Base-by-base conservation (phyloP, 2,329 filamentous ascomycete genomes). In the Bimuria novae-zelandiae region DNA sequence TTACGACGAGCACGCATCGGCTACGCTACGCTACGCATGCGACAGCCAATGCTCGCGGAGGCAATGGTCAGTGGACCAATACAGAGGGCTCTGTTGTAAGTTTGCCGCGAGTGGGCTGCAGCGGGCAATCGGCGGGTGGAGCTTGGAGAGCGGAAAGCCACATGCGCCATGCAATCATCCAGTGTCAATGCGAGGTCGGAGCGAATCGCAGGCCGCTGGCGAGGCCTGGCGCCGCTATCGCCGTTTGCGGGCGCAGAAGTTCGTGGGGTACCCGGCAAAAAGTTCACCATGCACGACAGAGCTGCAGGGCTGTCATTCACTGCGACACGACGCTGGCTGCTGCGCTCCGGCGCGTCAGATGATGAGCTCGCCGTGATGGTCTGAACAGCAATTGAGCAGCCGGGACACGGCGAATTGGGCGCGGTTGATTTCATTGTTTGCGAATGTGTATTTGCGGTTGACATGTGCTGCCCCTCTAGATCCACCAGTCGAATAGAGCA, bases 251-350 rank as follows among this genome's bases (percentile, higher is more conserved):
- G 52, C 65, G 68, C 69, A 71, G 68, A 65, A 70, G 66, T 63
- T 65, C 69, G 69, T 72, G 70, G 69, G 70, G 69, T 71, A 72
- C 56, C 59, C 60, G 59, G 58, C 59, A 66, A 66, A 63, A 67
- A 67, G 64, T 59, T 56, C 57, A 55, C 44, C 44, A 60, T 57
- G 61, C 63, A 60, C 64, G 60, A 67, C 59, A 64, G 59, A 50
- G 43, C 53, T 62, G 57, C 59, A 62, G 61, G 56, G 57, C 59
- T 62, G 55, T 57, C 42, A 51, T 59, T 52, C 45, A 61, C 48
- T 57, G 53, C 61, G 49, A 19, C 37, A 29, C 39, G 19, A 29
- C 43, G 47, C 41, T 21, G 29, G 46, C 53, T 46, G 49, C 51
- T 11, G 30, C 30, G 30, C 33, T 50, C 49, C 49, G 37, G 49